A percentile compares a stretch with the other conserved stretches of the same genome.
These are phyloP conservation scores for Ophioceras dolichostomum DNA, from an alignment of 2,329 filamentous ascomycete genomes.

Conservation along the genomic window DNA sequence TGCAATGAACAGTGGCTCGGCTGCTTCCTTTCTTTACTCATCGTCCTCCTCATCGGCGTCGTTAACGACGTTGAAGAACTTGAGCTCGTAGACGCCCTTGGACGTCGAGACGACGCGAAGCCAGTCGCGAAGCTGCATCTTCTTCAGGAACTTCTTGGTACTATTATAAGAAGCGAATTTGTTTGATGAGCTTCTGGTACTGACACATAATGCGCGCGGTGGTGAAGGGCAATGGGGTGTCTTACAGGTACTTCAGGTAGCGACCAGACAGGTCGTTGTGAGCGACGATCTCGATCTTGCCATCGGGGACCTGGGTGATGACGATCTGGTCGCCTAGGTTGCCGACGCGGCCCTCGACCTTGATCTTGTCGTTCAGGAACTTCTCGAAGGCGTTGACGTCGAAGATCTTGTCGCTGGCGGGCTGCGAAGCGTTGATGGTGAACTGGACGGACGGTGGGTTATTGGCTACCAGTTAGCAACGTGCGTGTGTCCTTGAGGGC, in stretches of 20 bases:
- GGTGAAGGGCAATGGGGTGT: no score
- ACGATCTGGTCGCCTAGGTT: constrained; percentile 92
- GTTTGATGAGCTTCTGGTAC: no score
- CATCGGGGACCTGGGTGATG: constrained; percentile 85
- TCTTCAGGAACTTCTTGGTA: constrained; percentile 99
- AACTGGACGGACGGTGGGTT: constrained; percentile 54
- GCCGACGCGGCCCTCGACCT: constrained; percentile 95
- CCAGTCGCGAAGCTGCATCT: constrained; percentile 99
- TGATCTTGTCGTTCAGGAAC: constrained; percentile 99
- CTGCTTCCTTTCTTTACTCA: constrained; percentile 55
- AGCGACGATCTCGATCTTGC: constrained; percentile 95
- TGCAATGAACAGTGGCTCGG: no score
- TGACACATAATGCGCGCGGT: no score
- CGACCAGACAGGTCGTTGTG: constrained; percentile 97
- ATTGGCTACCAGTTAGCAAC: constrained; percentile 8
- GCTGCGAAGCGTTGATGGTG: constrained; percentile 99
- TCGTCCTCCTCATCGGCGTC: constrained; percentile 97
- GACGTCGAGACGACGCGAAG: constrained; percentile 96
- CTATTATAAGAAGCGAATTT: no score
- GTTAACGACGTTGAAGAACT: constrained; percentile 99
- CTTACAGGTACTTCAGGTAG: constrained; percentile 99
- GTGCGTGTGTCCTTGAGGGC: background rate
- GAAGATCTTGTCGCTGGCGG: constrained; percentile 99
- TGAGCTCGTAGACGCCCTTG: constrained; percentile 97
- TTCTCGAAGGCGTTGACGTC: constrained; percentile 97